These are phyloP conservation scores for Carpinus viminea DNA, from an alignment of 306 rosid genomes.

Conservation along the genomic window DNA sequence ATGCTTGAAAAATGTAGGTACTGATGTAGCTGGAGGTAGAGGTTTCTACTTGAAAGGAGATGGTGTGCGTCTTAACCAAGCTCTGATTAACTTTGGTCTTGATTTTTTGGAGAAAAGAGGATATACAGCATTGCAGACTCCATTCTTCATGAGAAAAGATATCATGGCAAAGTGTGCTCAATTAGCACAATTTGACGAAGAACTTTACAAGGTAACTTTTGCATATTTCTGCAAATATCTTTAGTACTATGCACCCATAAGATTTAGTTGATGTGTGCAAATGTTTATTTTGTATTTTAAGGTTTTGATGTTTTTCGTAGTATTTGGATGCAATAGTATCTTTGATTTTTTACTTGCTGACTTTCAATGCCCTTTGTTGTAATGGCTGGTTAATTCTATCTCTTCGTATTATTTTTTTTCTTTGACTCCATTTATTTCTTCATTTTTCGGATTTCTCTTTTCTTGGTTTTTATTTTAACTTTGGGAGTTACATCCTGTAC, in stretches of 20 bases:
- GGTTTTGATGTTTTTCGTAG: constrained; percentile 2
- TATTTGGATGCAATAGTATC: not conserved
- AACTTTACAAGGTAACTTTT: constrained; percentile 77
- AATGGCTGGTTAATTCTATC: not conserved
- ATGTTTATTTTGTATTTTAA: constrained; percentile 2
- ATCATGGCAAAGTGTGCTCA: constrained; percentile 97
- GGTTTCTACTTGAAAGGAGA: constrained; percentile 92
- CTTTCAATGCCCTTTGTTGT: not conserved
- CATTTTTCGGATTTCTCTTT: not conserved
- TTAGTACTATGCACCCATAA: not conserved
- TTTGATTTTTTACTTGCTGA: not conserved
- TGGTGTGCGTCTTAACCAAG: constrained; percentile 94
- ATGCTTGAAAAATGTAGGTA: constrained; percentile 52
- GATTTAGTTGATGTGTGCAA: not conserved
- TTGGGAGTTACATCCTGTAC: not conserved
- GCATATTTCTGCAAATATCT: constrained; percentile 18
- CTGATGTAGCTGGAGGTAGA: constrained; percentile 95
- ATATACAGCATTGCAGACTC: constrained; percentile 74
- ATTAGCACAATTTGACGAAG: constrained; percentile 94
- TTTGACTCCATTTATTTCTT: not conserved
- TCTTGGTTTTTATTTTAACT: not conserved
- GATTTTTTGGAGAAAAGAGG: constrained; percentile 80
- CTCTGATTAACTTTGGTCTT: constrained; percentile 85
- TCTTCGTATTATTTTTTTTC: not conserved
- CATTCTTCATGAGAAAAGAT: constrained; percentile 95